Percentiles rank a stretch among this genome's conserved stretches.
Evolutionary conservation across 1,139 yeast species (phyloP).

Genomic region (Candida mesenterica): DNA sequence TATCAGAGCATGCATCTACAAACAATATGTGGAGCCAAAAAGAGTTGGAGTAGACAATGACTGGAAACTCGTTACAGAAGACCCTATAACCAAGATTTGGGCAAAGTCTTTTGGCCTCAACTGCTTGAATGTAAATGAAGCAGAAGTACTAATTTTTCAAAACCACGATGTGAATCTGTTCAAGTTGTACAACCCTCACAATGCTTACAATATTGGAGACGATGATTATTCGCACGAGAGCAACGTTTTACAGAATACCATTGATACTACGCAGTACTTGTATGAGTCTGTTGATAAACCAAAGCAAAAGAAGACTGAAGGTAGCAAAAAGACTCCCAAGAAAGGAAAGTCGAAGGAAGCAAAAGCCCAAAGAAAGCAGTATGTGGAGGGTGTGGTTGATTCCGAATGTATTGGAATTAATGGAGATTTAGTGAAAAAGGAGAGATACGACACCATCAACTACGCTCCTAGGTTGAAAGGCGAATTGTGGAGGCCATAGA

Average conservation of each 20-base stretch:
- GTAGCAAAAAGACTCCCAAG: no score
- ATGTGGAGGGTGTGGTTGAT: slow-evolving; percentile 20
- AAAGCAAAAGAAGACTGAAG: neutral
- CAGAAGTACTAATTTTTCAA: slow-evolving; percentile 44
- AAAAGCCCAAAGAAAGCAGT: no score
- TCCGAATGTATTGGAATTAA: slow-evolving; percentile 16
- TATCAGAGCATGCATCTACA: slow-evolving; percentile 51
- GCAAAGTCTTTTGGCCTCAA: slow-evolving; percentile 52
- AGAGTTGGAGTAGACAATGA: slow-evolving; percentile 20
- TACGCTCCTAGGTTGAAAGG: slow-evolving; percentile 59
- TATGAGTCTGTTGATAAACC: slow-evolving; percentile 16
- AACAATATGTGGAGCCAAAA: slow-evolving; percentile 36
- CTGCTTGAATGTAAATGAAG: slow-evolving; percentile 52
- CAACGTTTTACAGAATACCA: slow-evolving; percentile 34
- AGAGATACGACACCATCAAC: slow-evolving; percentile 43
- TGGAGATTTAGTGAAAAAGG: slow-evolving; percentile 34
- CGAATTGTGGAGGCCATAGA: slow-evolving; percentile 48
- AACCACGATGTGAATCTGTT: slow-evolving; percentile 35
- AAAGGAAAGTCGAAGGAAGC: slow-evolving; percentile 4
- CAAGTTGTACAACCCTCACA: slow-evolving; percentile 28
- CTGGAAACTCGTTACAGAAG: slow-evolving; percentile 60
- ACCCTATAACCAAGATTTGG: slow-evolving; percentile 52
- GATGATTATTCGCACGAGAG: slow-evolving; percentile 22
- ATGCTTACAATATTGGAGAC: slow-evolving; percentile 21
- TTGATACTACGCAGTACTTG: slow-evolving; percentile 38